Percentiles rank a stretch among this genome's conserved stretches.
phyloP scores from a whole-genome alignment of 331 rosid genomes.

The Acacia concinna region DNA sequence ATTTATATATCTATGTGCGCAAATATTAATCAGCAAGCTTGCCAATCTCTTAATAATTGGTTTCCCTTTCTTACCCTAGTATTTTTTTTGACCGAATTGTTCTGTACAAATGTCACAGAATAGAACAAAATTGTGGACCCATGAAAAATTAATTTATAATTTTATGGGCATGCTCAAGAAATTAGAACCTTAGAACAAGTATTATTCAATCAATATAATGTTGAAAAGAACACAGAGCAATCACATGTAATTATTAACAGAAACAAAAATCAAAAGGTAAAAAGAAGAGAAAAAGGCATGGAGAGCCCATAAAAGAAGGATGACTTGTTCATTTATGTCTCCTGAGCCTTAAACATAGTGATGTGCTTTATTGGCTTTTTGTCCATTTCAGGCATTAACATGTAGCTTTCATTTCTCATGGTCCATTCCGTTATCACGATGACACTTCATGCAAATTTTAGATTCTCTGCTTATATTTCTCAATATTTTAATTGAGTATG shows the following conservation, averaged over 20 bases:
- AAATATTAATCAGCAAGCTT: too few relatives aligned
- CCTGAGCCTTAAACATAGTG: constrained; percentile 46
- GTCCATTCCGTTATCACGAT: not conserved
- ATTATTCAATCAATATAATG: constrained; percentile 37
- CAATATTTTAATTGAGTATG: not conserved
- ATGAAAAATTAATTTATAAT: constrained; percentile 17
- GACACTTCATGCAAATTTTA: not conserved
- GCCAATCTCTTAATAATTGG: not conserved
- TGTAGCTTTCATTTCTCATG: constrained; percentile 22
- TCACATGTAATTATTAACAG: constrained; percentile 43
- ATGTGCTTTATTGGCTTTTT: constrained; percentile 44
- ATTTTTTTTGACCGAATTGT: constrained; percentile 32
- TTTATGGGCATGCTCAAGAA: constrained; percentile 27
- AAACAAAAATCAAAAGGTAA: constrained; percentile 18
- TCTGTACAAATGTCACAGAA: constrained; percentile 38
- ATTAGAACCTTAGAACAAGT: constrained; percentile 28
- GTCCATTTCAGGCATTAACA: constrained; percentile 38
- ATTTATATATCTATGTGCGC: too few relatives aligned
- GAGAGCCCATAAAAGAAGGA: constrained; percentile 51
- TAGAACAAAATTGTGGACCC: constrained; percentile 35
- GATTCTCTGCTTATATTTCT: not conserved
- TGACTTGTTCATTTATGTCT: constrained; percentile 63
- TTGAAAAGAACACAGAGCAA: constrained; percentile 44
- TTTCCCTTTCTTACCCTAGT: constrained; percentile 30
- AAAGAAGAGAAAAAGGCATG: constrained; percentile 40